phyloP scores from a whole-genome alignment of 179 eudicot genomes.

The Vitellaria paradoxa region DNA sequence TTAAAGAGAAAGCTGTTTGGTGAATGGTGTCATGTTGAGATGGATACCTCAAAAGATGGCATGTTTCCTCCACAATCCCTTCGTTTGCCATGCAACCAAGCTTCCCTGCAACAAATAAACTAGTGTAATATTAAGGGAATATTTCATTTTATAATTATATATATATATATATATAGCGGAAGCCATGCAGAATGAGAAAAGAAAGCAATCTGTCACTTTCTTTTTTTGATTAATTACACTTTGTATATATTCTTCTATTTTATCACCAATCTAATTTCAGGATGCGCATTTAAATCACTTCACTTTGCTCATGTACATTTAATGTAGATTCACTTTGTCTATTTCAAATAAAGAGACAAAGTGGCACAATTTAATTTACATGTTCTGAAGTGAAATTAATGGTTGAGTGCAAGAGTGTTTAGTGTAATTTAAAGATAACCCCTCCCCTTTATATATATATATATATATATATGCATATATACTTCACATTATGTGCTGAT shows the following conservation, averaged over 20 bases:
- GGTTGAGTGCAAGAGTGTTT: no score
- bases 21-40: neutral
- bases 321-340: no score
- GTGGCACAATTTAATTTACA: no score
- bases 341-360: no score
- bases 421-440: no score
- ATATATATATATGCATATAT: neutral
- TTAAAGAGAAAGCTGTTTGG: constrained; percentile 4
- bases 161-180: neutral
- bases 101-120: constrained; percentile 61
- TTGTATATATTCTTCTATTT: neutral
- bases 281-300: no score
- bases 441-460: no score
- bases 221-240: constrained; percentile 11
- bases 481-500: constrained; percentile 7
- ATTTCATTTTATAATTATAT: constrained; percentile 1
- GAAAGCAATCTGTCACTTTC: constrained; percentile 31
- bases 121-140: constrained; percentile 19
- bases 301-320: no score
- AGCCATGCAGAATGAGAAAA: constrained; percentile 28
- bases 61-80: constrained; percentile 50
- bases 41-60: constrained; percentile 71
- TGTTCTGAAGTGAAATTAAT: no score
- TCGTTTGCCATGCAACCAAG: constrained; percentile 80
- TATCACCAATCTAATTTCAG: no score